These are phyloP conservation scores for Leishmania tarentolae DNA, from an alignment of 208 protist species.

Conservation along the genomic window DNA sequence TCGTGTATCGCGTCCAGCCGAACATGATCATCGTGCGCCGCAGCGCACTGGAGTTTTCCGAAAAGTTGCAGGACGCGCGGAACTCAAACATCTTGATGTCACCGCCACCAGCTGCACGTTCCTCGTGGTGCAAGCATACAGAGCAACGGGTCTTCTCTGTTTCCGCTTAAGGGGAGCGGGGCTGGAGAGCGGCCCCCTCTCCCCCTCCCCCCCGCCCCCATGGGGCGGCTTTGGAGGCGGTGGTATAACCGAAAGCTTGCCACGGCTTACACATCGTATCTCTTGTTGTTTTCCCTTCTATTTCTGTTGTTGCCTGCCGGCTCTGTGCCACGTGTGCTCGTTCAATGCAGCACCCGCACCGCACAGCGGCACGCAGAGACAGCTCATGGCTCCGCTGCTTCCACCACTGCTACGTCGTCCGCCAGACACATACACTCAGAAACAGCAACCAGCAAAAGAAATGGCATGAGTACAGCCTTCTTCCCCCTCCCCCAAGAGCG, in stretches of 20 bases:
- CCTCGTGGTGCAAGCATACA: constrained; percentile 30
- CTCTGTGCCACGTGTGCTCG: neutral
- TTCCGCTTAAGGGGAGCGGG: neutral
- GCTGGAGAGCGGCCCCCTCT: neutral
- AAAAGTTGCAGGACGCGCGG: constrained; percentile 34
- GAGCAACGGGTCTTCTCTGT: constrained; percentile 29
- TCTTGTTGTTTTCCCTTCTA: neutral
- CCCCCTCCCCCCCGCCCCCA: neutral
- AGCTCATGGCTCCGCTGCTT: neutral
- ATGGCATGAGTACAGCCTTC: neutral
- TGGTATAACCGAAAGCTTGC: neutral
- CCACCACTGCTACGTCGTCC: neutral
- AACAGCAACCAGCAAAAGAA: no score
- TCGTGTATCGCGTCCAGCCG: constrained; percentile 71
- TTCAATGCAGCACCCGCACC: neutral
- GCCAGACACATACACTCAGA: neutral
- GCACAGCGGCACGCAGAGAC: neutral
- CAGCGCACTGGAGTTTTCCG: constrained; percentile 75
- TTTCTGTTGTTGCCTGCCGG: neutral
- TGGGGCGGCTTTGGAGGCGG: neutral
- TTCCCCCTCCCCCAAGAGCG: neutral
- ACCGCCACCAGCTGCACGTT: constrained; percentile 20
- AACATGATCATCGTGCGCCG: constrained; percentile 82
- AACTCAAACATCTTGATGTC: constrained; percentile 17
- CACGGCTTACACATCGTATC: neutral